These are phyloP conservation scores for Pseudogymnoascus sp. DNA, from an alignment of 2,329 filamentous ascomycete species.

Conservation along the genomic window DNA sequence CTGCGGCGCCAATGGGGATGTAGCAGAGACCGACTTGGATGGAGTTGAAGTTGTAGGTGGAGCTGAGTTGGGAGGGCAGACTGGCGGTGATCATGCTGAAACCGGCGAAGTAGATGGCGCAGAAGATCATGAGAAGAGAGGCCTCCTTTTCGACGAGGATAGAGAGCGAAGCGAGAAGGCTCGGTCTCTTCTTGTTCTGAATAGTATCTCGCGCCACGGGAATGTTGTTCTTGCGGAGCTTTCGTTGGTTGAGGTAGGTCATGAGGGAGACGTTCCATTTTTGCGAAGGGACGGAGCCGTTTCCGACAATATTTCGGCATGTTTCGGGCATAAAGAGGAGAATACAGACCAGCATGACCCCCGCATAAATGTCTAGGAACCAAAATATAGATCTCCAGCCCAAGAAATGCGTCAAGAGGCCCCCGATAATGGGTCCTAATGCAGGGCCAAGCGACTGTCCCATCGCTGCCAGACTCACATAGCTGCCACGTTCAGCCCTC, in stretches of 20 bases:
- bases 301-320: constrained; percentile 28
- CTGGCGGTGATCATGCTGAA: constrained; percentile 26
- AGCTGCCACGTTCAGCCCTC: constrained; percentile 52
- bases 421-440: constrained; percentile 44
- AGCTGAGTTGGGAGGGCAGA: constrained; percentile 24
- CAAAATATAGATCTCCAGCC: constrained; percentile 48
- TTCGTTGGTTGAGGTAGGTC: constrained; percentile 2
- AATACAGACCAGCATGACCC: constrained; percentile 30
- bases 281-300: constrained; percentile 20
- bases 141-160: constrained; percentile 24
- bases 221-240: neutral
- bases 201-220: neutral
- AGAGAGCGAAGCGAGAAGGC: constrained; percentile 20
- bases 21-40: constrained; percentile 29
- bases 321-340: constrained; percentile 28
- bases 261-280: neutral
- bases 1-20: constrained; percentile 41
- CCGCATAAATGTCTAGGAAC: constrained; percentile 43
- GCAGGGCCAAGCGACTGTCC: constrained; percentile 35
- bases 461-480: constrained; percentile 51
- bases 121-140: constrained; percentile 21
- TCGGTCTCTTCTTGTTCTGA: constrained; percentile 15
- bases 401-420: constrained; percentile 37
- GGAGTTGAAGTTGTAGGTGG: constrained; percentile 28
- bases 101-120: constrained; percentile 22